Evolutionary conservation across 495 filamentous ascomycete species (phyloP).

Genomic region (Clavariopsis aquatica): DNA sequence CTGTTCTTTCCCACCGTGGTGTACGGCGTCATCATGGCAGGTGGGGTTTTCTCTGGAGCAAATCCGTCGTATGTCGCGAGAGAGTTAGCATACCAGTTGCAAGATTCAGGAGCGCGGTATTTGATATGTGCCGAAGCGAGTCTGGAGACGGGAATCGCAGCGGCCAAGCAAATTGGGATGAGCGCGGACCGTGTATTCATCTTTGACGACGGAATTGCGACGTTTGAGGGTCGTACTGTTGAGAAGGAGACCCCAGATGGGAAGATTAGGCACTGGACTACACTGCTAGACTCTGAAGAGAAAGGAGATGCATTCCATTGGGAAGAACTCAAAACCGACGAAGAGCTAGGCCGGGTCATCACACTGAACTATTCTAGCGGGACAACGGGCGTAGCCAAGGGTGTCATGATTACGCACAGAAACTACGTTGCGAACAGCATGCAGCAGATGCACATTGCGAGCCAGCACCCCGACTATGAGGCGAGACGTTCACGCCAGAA

Average conservation of each 20-base stretch:
- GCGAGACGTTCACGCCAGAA: slow-evolving; percentile 41
- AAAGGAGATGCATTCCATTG: slow-evolving; percentile 38
- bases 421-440: slow-evolving; percentile 70
- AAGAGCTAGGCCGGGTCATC: slow-evolving; percentile 38
- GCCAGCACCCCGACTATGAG: slow-evolving; percentile 50
- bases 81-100: slow-evolving; percentile 74
- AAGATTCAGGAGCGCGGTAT: slow-evolving; percentile 66
- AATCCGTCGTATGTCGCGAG: slow-evolving; percentile 72
- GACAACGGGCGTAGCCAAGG: slow-evolving; percentile 82
- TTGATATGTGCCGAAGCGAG: slow-evolving; percentile 47
- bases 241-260: slow-evolving; percentile 9
- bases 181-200: slow-evolving; percentile 38
- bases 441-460: slow-evolving; percentile 53
- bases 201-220: slow-evolving; percentile 43
- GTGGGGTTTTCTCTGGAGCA: slow-evolving; percentile 76
- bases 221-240: slow-evolving; percentile 36
- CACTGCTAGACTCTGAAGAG: slow-evolving; percentile 38
- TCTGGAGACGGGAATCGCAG: slow-evolving; percentile 42
- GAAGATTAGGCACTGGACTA: slow-evolving; percentile 42
- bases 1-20: slow-evolving; percentile 74
- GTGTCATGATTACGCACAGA: slow-evolving; percentile 74
- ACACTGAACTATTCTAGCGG: slow-evolving; percentile 72
- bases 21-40: slow-evolving; percentile 73
- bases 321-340: slow-evolving; percentile 35
- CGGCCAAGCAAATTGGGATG: slow-evolving; percentile 37